Evolutionary conservation across 1,284 basidiomycete species (phyloP).

Genomic region (Melampsora americana): DNA sequence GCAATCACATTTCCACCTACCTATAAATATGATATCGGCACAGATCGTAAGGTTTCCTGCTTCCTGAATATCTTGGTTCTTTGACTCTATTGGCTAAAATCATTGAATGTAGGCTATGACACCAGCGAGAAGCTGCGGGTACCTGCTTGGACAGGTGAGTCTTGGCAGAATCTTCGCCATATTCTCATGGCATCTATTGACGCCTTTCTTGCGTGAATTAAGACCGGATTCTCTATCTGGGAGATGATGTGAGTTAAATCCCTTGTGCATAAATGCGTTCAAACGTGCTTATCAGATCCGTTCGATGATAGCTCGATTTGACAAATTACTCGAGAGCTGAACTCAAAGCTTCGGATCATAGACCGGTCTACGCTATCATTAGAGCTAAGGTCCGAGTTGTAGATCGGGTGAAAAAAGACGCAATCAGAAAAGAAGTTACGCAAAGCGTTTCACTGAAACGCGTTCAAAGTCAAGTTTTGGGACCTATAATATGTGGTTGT

Average conservation of each 20-base stretch:
- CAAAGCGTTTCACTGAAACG: constrained; percentile 11
- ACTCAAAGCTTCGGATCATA: constrained; percentile 84
- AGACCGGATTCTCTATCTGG: constrained; percentile 89
- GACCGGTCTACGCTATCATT: constrained; percentile 85
- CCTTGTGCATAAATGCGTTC: constrained; percentile 60
- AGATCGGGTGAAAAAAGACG: constrained; percentile 69
- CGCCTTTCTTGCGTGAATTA: constrained; percentile 30
- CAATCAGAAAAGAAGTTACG: constrained; percentile 47
- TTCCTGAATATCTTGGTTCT: neutral
- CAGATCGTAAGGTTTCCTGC: constrained; percentile 11
- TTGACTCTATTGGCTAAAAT: constrained; percentile 33
- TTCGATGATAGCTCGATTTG: constrained; percentile 50
- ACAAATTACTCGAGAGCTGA: constrained; percentile 64
- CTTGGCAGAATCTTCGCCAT: neutral
- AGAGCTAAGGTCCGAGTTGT: constrained; percentile 71
- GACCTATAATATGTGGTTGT: constrained; percentile 9
- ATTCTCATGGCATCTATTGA: constrained; percentile 25
- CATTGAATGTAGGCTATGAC: constrained; percentile 64
- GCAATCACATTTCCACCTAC: constrained; percentile 82
- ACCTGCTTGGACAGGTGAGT: constrained; percentile 88
- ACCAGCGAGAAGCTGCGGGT: constrained; percentile 93
- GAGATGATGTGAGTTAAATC: constrained; percentile 64
- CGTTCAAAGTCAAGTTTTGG: constrained; percentile 7
- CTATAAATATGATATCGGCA: constrained; percentile 71
- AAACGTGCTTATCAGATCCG: constrained; percentile 29